Evolutionary conservation across 495 filamentous ascomycete genomes (phyloP), one percentile per base, ranked within the genome.

Genomic region (Penicillium bovifimosum): DNA sequence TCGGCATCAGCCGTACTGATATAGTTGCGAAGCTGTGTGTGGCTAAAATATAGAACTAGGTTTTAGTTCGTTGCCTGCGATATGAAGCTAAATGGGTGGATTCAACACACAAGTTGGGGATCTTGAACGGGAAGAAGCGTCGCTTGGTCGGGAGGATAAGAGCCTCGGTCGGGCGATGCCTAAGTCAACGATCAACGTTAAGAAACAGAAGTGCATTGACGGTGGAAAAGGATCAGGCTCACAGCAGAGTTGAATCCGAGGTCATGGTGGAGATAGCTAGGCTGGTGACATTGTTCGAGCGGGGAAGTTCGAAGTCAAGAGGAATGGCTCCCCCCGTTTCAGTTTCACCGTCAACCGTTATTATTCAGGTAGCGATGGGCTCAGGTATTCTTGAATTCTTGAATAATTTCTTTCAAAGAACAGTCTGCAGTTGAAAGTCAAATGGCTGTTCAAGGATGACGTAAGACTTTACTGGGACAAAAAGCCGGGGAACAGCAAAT

Each of bases 21-120:
- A 56, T 95, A 83, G 58, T 95, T 90, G 44, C 91, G 88, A 41
- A 98, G 80, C 70, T 98, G 93, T 75, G 84, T 87, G 68, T 98
- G 93, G 56, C 91, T 96, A 66, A 55, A 44, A 47, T 17, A 47
- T 17, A 51, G n/a, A 55, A 58, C 39, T 29, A n/a, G 36, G 29
- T 53, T 24, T 24, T 54, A 53, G 40, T 24, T 24, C 4, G 31
- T 41, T 33, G 44, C 39, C 34, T 32, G 27, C 40, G 20, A 28
- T 33, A 46, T 46, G 34, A 46, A 42, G 47, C 39, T 18, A 52
- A 44, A 16, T 13, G 52, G 47, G 24, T 14, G 52, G 45, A 35
- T 50, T 24, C 34, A 31, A 82, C 85, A 64, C 64, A 89, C 86
- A 82, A 80, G 59, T 84, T 81, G 31, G 83, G 85, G 44, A 96